These are phyloP conservation scores for Penicillium sp. DNA, from an alignment of 2,329 filamentous ascomycete species.

Conservation along the genomic window DNA sequence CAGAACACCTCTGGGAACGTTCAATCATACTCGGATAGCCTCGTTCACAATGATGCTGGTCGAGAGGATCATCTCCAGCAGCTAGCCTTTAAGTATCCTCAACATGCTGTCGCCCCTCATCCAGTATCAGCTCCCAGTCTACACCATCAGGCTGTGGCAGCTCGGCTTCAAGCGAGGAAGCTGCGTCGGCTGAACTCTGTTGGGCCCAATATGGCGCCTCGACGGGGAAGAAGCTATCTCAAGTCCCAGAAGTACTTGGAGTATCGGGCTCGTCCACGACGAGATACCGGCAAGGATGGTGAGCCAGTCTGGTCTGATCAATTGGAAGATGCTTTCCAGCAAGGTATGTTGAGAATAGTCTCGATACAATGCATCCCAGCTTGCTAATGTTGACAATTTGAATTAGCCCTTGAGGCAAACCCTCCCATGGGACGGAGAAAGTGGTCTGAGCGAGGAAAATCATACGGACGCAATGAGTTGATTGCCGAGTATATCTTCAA, in stretches of 20 bases:
- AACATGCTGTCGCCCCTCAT: conserved; percentile 30
- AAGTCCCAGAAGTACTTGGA: conserved; percentile 49
- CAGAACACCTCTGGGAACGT: conserved; percentile 49
- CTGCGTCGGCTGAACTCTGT: conserved; percentile 40
- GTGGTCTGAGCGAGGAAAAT: conserved; percentile 53
- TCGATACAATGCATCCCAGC: neutral
- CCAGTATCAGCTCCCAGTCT: conserved; percentile 29
- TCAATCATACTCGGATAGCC: conserved; percentile 42
- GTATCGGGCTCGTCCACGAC: conserved; percentile 46
- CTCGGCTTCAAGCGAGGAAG: conserved; percentile 38
- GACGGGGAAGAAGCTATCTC: conserved; percentile 39
- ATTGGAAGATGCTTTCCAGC: conserved; percentile 52
- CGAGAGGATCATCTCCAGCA: conserved; percentile 41
- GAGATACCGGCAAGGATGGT: conserved; percentile 47
- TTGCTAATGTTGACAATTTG: conserved; percentile 16
- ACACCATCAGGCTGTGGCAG: conserved; percentile 34
- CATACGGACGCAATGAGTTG: conserved; percentile 62
- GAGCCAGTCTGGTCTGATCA: conserved; percentile 50
- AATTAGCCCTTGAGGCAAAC: conserved; percentile 54
- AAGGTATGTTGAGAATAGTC: conserved; percentile 36
- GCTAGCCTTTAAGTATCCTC: conserved; percentile 41
- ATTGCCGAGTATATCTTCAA: conserved; percentile 61
- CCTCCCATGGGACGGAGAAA: conserved; percentile 62
- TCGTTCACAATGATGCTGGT: conserved; percentile 32
- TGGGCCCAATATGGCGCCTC: conserved; percentile 30